Percentiles rank a stretch among this genome's conserved stretches.
Conservation (phyloP, 1,139 yeast species). For the Geotrichum histeridarum region DNA sequence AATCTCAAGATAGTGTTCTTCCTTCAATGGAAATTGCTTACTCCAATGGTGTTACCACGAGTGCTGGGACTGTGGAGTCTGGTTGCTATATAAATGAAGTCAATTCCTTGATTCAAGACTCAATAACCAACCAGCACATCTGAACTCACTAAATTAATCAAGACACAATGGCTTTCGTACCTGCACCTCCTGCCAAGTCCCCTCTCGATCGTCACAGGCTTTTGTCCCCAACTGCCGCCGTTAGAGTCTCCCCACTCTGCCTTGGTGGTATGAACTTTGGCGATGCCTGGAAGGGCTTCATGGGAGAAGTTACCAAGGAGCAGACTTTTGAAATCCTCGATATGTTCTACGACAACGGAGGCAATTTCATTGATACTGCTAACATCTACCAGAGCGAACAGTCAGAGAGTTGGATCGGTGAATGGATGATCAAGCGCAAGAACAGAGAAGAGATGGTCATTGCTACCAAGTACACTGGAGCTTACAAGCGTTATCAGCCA, state of each 20-base stretch:
- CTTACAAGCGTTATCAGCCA: not conserved
- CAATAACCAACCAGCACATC: too few species aligned
- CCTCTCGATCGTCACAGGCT: not conserved
- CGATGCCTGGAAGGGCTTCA: not conserved
- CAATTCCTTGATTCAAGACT: too few species aligned
- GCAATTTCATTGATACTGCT: slow-evolving; percentile 1
- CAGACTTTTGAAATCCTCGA: not conserved
- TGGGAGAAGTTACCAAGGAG: not conserved
- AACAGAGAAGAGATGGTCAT: not conserved
- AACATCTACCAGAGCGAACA: not conserved
- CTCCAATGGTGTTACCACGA: too few species aligned
- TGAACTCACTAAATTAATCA: too few species aligned
- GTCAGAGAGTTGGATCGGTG: not conserved
- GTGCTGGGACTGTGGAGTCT: too few species aligned
- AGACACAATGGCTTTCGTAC: too few species aligned
- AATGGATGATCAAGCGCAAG: not conserved
- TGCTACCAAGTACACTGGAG: not conserved
- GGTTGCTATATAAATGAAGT: too few species aligned
- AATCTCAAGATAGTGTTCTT: too few species aligned
- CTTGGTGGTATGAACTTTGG: not conserved
- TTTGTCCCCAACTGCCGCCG: not conserved
- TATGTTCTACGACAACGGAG: not conserved
- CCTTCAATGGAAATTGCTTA: too few species aligned
- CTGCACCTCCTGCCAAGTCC: not conserved
- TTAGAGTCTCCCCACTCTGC: not conserved